A percentile compares a stretch with the other conserved stretches of the same genome.
Evolutionary conservation across 2,329 filamentous ascomycete species (phyloP).

Genomic region (Talaromyces funiculosus): DNA sequence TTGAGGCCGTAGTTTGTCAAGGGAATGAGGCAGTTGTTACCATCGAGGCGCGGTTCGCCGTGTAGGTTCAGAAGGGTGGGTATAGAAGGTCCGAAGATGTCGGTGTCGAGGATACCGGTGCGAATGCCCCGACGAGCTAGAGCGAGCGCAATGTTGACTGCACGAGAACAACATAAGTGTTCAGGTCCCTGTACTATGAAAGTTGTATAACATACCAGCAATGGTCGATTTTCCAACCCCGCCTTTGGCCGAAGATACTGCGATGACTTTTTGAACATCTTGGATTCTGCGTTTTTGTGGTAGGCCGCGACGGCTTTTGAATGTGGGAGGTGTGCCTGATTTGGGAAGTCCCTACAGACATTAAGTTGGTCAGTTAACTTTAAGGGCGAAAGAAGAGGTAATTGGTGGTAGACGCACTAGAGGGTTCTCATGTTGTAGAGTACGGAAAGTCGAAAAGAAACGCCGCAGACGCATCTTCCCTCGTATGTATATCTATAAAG

Average conservation of each 20-base stretch:
- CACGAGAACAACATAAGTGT: background rate
- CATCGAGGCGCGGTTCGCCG: conserved; percentile 69
- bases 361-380: background rate
- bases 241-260: conserved; percentile 95
- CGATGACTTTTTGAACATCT: conserved; percentile 84
- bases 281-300: conserved; percentile 75
- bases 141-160: conserved; percentile 74
- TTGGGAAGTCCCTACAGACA: conserved; percentile 69
- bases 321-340: conserved; percentile 60
- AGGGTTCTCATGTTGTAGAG: conserved; percentile 75
- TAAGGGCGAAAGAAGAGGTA: background rate
- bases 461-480: conserved; percentile 32
- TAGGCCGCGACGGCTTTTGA: conserved; percentile 71
- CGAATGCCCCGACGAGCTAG: conserved; percentile 77
- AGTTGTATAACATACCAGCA: conserved; percentile 53
- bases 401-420: conserved; percentile 51
- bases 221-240: conserved; percentile 98
- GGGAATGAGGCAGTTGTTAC: conserved; percentile 69
- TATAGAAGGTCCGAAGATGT: conserved; percentile 94
- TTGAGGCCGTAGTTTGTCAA: conserved; percentile 92
- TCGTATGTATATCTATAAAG: no score
- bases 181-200: background rate
- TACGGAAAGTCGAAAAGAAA: conserved; percentile 52
- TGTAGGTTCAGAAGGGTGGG: conserved; percentile 81
- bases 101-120: conserved; percentile 84